Conservation (phyloP, 306 rosid species). For the Mimosa bimucronata region DNA sequence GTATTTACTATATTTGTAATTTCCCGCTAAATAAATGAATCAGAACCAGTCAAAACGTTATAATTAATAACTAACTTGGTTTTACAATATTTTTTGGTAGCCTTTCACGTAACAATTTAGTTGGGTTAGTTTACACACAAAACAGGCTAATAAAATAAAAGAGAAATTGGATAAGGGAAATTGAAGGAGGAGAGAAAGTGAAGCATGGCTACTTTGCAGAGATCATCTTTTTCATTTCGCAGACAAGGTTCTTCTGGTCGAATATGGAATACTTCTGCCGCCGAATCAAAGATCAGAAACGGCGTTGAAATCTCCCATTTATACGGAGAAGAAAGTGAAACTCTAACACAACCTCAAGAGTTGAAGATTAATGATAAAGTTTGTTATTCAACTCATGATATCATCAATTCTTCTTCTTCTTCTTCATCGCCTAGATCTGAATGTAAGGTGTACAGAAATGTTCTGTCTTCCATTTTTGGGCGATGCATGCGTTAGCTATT, state of each 20-base stretch:
- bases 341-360: neutral
- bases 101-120: neutral
- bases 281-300: neutral
- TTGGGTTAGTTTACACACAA: neutral
- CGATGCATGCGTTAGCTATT: neutral
- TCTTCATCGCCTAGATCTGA: neutral
- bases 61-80: neutral
- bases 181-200: neutral
- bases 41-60: neutral
- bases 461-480: constrained; percentile 15
- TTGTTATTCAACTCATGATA: neutral
- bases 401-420: neutral
- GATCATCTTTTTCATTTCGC: constrained; percentile 8
- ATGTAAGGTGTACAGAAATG: neutral
- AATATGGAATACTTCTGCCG: neutral
- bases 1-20: neutral
- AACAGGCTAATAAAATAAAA: neutral
- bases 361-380: neutral
- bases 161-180: neutral
- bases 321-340: neutral
- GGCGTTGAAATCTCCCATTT: neutral
- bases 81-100: neutral
- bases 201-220: constrained; percentile 10
- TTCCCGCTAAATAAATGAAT: neutral
- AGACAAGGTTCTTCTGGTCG: constrained; percentile 17